Evolutionary conservation across 2,329 filamentous ascomycete genomes (phyloP).

Genomic region (Aspergillus texensis): DNA sequence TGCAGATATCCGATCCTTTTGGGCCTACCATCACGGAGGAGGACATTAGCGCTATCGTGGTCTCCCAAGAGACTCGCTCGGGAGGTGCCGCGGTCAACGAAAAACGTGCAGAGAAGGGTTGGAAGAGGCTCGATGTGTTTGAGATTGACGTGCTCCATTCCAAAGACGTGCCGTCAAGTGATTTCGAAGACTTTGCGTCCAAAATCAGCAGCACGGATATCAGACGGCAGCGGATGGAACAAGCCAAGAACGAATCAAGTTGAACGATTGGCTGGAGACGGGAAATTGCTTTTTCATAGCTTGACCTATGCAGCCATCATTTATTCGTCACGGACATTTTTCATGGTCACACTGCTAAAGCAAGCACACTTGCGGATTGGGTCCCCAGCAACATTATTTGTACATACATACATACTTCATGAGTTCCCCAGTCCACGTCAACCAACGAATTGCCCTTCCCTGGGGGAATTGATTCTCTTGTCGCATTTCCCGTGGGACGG

Average conservation of each 20-base stretch:
- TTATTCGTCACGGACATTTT: slow-evolving; percentile 2
- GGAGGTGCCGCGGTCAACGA: slow-evolving; percentile 86
- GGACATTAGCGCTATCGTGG: slow-evolving; percentile 75
- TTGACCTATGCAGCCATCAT: slow-evolving; percentile 7
- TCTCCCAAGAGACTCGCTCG: slow-evolving; percentile 83
- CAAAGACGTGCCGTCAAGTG: slow-evolving; percentile 54
- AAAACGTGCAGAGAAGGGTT: slow-evolving; percentile 75
- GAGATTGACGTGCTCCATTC: slow-evolving; percentile 87
- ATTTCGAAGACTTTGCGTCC: slow-evolving; percentile 66
- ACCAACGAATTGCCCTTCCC: background rate
- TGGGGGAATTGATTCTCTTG: background rate
- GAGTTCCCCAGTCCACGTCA: background rate
- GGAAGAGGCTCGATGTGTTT: slow-evolving; percentile 75
- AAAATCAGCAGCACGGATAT: slow-evolving; percentile 95
- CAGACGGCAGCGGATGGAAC: slow-evolving; percentile 54
- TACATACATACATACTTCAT: background rate
- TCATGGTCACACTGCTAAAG: background rate
- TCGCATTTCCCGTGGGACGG: background rate
- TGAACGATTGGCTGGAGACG: slow-evolving; percentile 7
- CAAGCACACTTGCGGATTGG: background rate
- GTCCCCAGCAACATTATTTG: background rate
- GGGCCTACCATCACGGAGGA: slow-evolving; percentile 87
- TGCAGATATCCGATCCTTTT: slow-evolving; percentile 83
- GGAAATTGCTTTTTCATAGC: slow-evolving; percentile 8
- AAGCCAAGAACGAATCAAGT: slow-evolving; percentile 32